A percentile compares a stretch with the other conserved stretches of the same genome.
Evolutionary conservation across 306 rosid species (phyloP).

Genomic region (Vigna trinervia): DNA sequence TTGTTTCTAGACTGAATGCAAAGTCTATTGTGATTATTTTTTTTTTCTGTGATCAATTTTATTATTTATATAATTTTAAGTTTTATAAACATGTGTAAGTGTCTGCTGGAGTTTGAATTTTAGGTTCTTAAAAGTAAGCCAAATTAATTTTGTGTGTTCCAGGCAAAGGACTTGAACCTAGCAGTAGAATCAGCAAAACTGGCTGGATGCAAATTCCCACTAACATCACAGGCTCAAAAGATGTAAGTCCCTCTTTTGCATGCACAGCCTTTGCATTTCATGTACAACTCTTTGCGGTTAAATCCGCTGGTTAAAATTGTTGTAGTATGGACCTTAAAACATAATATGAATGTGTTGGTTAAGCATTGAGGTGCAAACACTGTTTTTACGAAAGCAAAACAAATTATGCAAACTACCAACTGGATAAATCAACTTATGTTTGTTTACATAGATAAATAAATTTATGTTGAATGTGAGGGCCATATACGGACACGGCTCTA

Average conservation of each 20-base stretch:
- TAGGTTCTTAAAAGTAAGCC: conserved; percentile 20
- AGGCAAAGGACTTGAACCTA: conserved; percentile 86
- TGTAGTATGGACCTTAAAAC: background rate
- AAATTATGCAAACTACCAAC: background rate
- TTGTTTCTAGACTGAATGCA: too few relatives aligned
- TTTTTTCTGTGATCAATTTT: too few relatives aligned
- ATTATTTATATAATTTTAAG: background rate
- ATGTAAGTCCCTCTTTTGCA: conserved; percentile 60
- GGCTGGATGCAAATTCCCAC: conserved; percentile 65
- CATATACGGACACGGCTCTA: background rate
- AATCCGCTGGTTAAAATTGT: background rate
- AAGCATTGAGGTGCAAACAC: background rate
- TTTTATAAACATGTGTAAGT: background rate
- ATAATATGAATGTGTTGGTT: background rate
- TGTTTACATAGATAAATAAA: background rate
- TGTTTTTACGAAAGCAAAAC: background rate
- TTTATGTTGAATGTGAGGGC: background rate
- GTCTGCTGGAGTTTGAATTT: background rate
- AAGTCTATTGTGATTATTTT: too few relatives aligned
- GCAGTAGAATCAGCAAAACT: conserved; percentile 79
- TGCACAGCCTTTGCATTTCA: conserved; percentile 9
- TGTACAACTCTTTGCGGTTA: conserved; percentile 19
- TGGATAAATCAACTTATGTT: background rate
- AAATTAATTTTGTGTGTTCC: conserved; percentile 35
- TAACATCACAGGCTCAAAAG: conserved; percentile 73